A percentile compares a stretch with the other conserved stretches of the same genome.
Evolutionary conservation across 2,329 filamentous ascomycete species (phyloP).

Genomic region (Clarireedia sp.): DNA sequence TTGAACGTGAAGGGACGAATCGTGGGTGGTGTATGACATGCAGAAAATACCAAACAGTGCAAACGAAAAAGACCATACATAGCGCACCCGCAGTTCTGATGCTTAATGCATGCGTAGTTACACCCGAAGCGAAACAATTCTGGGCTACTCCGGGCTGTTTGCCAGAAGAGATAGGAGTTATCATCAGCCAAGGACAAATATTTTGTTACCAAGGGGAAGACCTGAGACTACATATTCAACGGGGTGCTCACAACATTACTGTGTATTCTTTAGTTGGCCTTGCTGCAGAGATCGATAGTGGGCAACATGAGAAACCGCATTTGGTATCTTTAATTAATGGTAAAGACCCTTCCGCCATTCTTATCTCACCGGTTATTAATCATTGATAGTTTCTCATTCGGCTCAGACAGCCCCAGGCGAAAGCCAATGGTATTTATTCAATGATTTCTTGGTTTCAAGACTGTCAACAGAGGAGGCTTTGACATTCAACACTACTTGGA

Average conservation of each 20-base stretch:
- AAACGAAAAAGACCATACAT: conserved; percentile 76
- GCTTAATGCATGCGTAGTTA: conserved; percentile 72
- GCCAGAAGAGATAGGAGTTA: conserved; percentile 87
- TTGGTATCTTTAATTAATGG: conserved; percentile 87
- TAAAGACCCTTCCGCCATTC: conserved; percentile 29
- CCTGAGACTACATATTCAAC: conserved; percentile 68
- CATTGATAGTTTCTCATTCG: conserved; percentile 53
- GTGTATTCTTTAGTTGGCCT: conserved; percentile 90
- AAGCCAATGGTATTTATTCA: conserved; percentile 90
- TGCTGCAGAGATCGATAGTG: conserved; percentile 82
- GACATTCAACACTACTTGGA: conserved; percentile 86
- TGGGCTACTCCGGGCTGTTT: conserved; percentile 91
- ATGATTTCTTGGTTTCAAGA: conserved; percentile 86
- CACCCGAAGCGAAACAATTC: conserved; percentile 64
- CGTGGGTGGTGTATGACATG: conserved; percentile 92
- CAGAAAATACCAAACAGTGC: conserved; percentile 80
- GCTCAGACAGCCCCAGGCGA: conserved; percentile 49
- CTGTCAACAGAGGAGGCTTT: conserved; percentile 77
- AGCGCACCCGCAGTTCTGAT: conserved; percentile 78
- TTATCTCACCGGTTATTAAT: conserved; percentile 12
- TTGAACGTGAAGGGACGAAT: conserved; percentile 81
- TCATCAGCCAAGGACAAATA: conserved; percentile 84
- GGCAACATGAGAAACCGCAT: conserved; percentile 79
- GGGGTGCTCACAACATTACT: conserved; percentile 70
- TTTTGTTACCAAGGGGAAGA: conserved; percentile 94